These are phyloP conservation scores for Skeletonema tropicum DNA, from an alignment of 108 stramenopile species.

Conservation along the genomic window DNA sequence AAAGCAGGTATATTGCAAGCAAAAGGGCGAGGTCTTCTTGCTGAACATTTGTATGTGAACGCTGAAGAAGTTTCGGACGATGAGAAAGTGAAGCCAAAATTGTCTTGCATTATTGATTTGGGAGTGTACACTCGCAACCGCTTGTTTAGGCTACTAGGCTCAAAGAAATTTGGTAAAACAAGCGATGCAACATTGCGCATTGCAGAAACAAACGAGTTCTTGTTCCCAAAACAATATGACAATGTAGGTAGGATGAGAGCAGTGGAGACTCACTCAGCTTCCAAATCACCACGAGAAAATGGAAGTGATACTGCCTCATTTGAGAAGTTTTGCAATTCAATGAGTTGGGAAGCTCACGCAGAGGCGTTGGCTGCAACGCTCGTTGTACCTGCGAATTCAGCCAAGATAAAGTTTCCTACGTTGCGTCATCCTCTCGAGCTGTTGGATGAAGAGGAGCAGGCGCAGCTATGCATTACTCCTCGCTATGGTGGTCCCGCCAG, in stretches of 20 bases:
- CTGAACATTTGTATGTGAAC: slow-evolving; percentile 74
- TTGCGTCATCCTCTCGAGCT: slow-evolving; percentile 25
- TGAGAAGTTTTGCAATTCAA: slow-evolving; percentile 39
- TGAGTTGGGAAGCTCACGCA: slow-evolving; percentile 76
- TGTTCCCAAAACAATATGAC: slow-evolving; percentile 53
- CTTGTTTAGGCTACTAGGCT: slow-evolving; percentile 87
- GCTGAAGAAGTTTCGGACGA: slow-evolving; percentile 30
- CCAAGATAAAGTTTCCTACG: slow-evolving; percentile 51
- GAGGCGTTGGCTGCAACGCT: slow-evolving; percentile 71
- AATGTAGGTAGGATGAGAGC: slow-evolving; percentile 50
- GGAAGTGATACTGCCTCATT: slow-evolving; percentile 15
- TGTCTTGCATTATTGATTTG: slow-evolving; percentile 83
- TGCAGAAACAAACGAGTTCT: slow-evolving; percentile 58
- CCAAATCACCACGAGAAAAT: not conserved
- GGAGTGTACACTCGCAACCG: slow-evolving; percentile 94
- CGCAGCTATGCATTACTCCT: slow-evolving; percentile 8
- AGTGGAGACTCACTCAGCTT: not conserved
- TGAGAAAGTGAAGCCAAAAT: slow-evolving; percentile 16
- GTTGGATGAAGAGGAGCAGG: slow-evolving; percentile 6
- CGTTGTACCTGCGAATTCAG: slow-evolving; percentile 68
- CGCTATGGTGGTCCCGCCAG: slow-evolving; percentile 11
- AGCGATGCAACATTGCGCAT: slow-evolving; percentile 64
- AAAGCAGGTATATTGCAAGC: slow-evolving; percentile 51
- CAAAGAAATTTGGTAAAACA: slow-evolving; percentile 85
- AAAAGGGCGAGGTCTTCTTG: slow-evolving; percentile 51